A percentile compares a stretch with the other conserved stretches of the same genome.
Evolutionary conservation across 2,329 filamentous ascomycete genomes (phyloP).

Genomic region (Botryosphaeria dothidea): DNA sequence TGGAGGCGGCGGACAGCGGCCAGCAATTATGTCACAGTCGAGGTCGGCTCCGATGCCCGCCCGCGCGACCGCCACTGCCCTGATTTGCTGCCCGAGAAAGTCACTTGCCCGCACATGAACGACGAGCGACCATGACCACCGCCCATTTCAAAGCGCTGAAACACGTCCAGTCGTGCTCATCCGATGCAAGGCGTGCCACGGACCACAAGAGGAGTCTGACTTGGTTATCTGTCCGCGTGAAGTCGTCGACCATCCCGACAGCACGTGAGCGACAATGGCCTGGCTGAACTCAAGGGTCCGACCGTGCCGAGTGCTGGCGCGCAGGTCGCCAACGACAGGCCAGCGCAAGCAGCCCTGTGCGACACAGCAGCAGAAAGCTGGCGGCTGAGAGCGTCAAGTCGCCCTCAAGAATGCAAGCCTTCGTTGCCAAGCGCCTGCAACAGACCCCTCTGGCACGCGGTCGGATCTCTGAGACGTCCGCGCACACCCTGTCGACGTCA

Average conservation of each 20-base stretch:
- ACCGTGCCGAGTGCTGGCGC: neutral
- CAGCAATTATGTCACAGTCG: conserved; percentile 3
- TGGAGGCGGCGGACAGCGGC: neutral
- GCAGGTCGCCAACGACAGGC: neutral
- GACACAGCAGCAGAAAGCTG: conserved; percentile 9
- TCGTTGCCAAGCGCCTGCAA: neutral
- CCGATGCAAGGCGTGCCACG: neutral
- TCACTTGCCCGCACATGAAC: conserved; percentile 1
- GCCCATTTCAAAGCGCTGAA: neutral
- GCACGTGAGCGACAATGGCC: neutral
- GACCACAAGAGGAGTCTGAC: neutral
- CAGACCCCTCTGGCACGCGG: conserved; percentile 6
- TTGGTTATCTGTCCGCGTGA: no score
- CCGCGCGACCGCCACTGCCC: neutral
- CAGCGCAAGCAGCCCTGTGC: conserved; percentile 4
- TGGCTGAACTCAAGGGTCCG: neutral
- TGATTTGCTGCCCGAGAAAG: no score
- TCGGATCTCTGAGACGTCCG: neutral
- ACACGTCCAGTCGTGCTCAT: neutral
- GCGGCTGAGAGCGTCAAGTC: conserved; percentile 2
- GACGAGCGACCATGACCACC: neutral
- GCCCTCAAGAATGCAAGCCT: conserved; percentile 13
- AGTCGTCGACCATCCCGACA: no score
- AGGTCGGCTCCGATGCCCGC: neutral
- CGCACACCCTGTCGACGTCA: neutral